phyloP scores from a whole-genome alignment of 805 yeast species.

The Wickerhamomyces bisporus region DNA sequence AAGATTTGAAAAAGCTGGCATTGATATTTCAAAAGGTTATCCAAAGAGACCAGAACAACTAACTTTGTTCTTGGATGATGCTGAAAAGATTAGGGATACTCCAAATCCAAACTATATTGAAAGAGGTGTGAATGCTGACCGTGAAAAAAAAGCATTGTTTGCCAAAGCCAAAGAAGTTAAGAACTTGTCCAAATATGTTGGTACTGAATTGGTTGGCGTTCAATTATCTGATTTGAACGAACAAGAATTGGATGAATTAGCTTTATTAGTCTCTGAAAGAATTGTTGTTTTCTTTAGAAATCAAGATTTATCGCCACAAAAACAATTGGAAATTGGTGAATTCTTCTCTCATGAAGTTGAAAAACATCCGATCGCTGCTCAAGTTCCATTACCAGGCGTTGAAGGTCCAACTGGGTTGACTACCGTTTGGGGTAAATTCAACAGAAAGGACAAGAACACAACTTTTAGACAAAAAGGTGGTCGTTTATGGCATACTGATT shows the following conservation, averaged over 20 bases:
- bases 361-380: constrained; percentile 33
- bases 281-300: constrained; percentile 42
- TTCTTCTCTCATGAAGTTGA: constrained; percentile 33
- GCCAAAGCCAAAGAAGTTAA: constrained; percentile 38
- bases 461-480: constrained; percentile 3
- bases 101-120: constrained; percentile 29
- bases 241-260: constrained; percentile 42
- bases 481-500: constrained; percentile 46
- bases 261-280: constrained; percentile 42
- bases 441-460: constrained; percentile 12
- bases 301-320: constrained; percentile 16
- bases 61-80: constrained; percentile 38
- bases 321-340: constrained; percentile 12
- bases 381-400: constrained; percentile 24
- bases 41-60: constrained; percentile 34
- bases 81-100: constrained; percentile 29
- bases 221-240: constrained; percentile 38
- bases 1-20: constrained; percentile 30
- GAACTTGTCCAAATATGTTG: constrained; percentile 40
- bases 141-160: constrained; percentile 36
- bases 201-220: constrained; percentile 45
- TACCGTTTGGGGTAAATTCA: constrained; percentile 30
- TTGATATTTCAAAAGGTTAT: constrained; percentile 35
- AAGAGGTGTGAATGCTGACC: constrained; percentile 35
- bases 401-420: constrained; percentile 10